These are phyloP conservation scores for Penicillium coprophilum DNA, from an alignment of 495 filamentous ascomycete species.

Conservation along the genomic window DNA sequence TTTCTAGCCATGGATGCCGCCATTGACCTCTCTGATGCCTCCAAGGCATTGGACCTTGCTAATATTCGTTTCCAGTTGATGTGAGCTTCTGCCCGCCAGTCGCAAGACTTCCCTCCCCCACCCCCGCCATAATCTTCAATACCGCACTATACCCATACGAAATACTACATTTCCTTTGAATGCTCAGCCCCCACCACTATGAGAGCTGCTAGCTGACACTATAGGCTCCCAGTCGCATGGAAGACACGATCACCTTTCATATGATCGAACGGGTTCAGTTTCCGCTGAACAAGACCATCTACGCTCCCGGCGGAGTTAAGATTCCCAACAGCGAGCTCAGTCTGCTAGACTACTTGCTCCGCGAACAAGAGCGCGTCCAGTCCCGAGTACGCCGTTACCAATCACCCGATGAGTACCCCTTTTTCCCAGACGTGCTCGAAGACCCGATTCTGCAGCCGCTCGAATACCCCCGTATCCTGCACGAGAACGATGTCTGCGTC, in stretches of 20 bases:
- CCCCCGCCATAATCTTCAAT: conserved; percentile 14
- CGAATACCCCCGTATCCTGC: conserved; percentile 86
- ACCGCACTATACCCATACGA: conserved; percentile 1
- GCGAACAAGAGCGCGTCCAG: conserved; percentile 84
- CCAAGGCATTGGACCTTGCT: conserved; percentile 81
- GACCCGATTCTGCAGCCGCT: conserved; percentile 83
- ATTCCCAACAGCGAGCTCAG: conserved; percentile 72
- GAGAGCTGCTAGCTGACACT: conserved; percentile 10
- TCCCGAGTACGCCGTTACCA: conserved; percentile 95
- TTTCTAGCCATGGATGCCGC: conserved; percentile 72
- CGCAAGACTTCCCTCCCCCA: conserved; percentile 6
- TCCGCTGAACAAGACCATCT: conserved; percentile 86
- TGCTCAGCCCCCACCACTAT: background rate
- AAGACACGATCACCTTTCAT: conserved; percentile 99
- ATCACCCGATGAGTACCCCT: conserved; percentile 95
- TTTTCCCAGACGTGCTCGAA: conserved; percentile 84
- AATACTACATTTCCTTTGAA: background rate
- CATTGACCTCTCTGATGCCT: conserved; percentile 81
- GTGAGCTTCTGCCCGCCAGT: conserved; percentile 51
- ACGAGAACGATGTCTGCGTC: conserved; percentile 88
- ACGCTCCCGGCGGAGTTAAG: conserved; percentile 72
- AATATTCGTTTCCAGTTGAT: conserved; percentile 97
- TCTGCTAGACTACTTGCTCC: conserved; percentile 92
- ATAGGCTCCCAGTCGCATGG: conserved; percentile 67
- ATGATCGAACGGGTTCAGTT: conserved; percentile 98